Evolutionary conservation across 768 basidiomycete genomes (phyloP).

Genomic region (Russula olivacea): DNA sequence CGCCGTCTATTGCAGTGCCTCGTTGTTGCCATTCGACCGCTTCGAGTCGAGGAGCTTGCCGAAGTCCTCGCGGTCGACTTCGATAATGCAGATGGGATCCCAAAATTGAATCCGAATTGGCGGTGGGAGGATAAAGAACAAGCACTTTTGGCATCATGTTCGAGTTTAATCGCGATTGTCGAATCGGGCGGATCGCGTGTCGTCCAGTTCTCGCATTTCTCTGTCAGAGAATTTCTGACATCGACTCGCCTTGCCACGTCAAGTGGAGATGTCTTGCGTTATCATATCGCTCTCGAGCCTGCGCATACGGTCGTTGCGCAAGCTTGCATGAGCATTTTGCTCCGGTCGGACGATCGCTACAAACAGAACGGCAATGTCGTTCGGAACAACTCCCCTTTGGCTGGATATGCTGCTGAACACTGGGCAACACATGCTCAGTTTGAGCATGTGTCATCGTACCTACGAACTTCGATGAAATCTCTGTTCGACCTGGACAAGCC

Average conservation of each 20-base stretch:
- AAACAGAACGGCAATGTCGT: background rate
- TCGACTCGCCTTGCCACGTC: background rate
- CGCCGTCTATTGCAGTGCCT: background rate
- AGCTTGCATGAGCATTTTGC: background rate
- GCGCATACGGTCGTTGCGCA: background rate
- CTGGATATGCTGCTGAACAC: background rate
- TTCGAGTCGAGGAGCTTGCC: background rate
- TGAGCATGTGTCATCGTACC: no score
- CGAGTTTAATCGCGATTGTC: background rate
- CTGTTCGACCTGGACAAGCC: no score
- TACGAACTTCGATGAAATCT: no score
- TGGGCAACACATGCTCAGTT: background rate
- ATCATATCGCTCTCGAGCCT: background rate
- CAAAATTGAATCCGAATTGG: background rate
- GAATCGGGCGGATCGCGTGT: background rate
- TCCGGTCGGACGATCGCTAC: background rate
- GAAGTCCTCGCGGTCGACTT: background rate
- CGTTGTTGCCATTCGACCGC: background rate
- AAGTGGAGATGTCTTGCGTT: background rate
- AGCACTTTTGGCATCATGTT: background rate
- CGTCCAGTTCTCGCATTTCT: background rate
- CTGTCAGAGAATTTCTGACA: background rate
- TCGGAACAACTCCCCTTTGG: background rate
- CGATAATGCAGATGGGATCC: background rate
- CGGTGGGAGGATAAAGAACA: background rate